Base-by-base conservation (phyloP, 345 rosid species). In the Eucalyptus curtisii region DNA sequence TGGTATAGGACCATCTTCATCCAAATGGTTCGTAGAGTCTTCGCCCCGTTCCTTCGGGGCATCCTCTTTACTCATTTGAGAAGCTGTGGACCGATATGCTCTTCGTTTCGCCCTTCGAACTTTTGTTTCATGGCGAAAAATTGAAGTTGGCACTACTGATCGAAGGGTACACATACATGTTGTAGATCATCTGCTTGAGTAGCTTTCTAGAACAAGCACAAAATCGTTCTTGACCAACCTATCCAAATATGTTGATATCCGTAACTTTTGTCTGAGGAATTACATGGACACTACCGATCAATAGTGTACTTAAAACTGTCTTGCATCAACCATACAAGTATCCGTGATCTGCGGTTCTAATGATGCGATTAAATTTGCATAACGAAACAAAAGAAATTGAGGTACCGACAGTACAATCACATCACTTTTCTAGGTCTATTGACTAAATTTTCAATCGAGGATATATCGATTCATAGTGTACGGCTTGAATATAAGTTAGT, bases 71-170 rank as follows among this genome's bases (percentile, higher is more conserved):
- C 82, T 71, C 45, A 71, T 71, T 0, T 71, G 0, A 71, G 82
- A 71, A 37, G 7, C 45, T 71, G 42, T 71, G 8, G 45, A 37
- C 13, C 0, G 14, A 10, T 19, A 19, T 71, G 13, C 24, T 17
- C 25, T 10, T 37, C 14, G 3, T 37, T 0, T 71, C 7, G 1
- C 27, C 0, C 2, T 37, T 20, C 8, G 24, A 16, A 33, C 14
- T 71, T 71, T 37, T 37, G 82, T 37, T 71, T 71, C 81, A 10
- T 71, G 82, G 45, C 5, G 44, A 71, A 37, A 3, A 71, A 37
- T 37, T 19, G 45, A 71, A 10, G 27, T 37, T 37, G 6, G 82
- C 45, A 71, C 82, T 37, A 0, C 14, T 6, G 25, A 71, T 37
- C 82, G 11, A 37, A 71, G 82, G 82, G 25, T n/a, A 7, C 33